Base-by-base conservation (phyloP, 495 filamentous ascomycete species). In the Aspergillus ellipticus region DNA sequence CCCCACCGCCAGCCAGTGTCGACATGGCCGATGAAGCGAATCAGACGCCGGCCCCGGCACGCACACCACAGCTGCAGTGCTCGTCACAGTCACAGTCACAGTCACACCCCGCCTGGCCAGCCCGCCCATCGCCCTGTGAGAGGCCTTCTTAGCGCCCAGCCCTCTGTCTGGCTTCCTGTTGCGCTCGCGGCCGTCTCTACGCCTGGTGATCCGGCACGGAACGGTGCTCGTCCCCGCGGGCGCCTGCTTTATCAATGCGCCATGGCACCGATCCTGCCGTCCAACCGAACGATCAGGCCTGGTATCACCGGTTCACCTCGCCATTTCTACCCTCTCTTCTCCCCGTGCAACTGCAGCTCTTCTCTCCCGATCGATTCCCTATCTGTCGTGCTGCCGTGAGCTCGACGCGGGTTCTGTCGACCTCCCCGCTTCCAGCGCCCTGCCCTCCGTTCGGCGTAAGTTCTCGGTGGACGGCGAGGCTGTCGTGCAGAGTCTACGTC, bases 81-180 rank as follows among this genome's bases (percentile, higher is more conserved):
- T 24, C 48, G 62, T 74, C 73, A 75, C 71, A 71, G 51, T 75
- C 73, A 75, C 71, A 71, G 51, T 75, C 73, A 74, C 72, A 73
- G 48, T 63, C 54, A 54, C 68, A 69, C 65, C 63, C 63, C 60
- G 41, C 46, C 45, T 67, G 19, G 13, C 21, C 67, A 63, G 64
- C 51, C 61, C 62, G 59, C 53, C 69, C 66, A 65, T 3, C 45
- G 24, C 13, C 2, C 26, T 56, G 15, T 41, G 31, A 58, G 29
- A 51, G 51, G 43, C 17, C 21, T 46, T 28, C 47, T 55, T 55
- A 52, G 57, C 57, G 57, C 57, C 51, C 55, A n/a, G 49, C 29
- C 35, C 11, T 13, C n/a, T 39, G 35, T 13, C n/a, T n/a, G 10
- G 24, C 24, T 7, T 28, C 33, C 33, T 15, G 28, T 31, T 31